These are phyloP conservation scores for Wickerhamomyces alni DNA, from an alignment of 805 yeast genomes.

Conservation along the genomic window DNA sequence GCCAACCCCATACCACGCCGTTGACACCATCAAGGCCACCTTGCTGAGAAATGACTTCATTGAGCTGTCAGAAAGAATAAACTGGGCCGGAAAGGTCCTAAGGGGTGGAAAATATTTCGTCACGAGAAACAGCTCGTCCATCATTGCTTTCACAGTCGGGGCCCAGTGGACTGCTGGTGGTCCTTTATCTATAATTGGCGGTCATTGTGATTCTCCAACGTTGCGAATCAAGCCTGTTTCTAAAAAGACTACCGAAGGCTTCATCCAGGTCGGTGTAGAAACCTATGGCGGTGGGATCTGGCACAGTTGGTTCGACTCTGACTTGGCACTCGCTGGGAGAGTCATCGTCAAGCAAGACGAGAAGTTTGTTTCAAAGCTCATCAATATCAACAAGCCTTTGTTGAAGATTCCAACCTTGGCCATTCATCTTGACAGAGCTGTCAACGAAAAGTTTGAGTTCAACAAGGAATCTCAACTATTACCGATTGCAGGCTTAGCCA, in stretches of 20 bases:
- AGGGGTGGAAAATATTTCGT: slow-evolving; percentile 71
- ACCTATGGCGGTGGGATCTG: slow-evolving; percentile 94
- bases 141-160: slow-evolving; percentile 85
- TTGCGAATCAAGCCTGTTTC: slow-evolving; percentile 86
- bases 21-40: slow-evolving; percentile 51
- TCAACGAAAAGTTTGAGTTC: slow-evolving; percentile 74
- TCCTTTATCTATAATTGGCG: slow-evolving; percentile 86
- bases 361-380: slow-evolving; percentile 54
- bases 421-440: slow-evolving; percentile 79
- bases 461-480: slow-evolving; percentile 81
- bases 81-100: slow-evolving; percentile 55
- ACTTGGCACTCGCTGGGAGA: slow-evolving; percentile 86
- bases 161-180: slow-evolving; percentile 65
- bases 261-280: slow-evolving; percentile 87
- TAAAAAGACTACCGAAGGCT: slow-evolving; percentile 64
- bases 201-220: slow-evolving; percentile 94
- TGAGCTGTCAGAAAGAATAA: slow-evolving; percentile 64
- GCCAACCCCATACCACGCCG: slow-evolving; percentile 95
- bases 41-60: slow-evolving; percentile 59
- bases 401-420: slow-evolving; percentile 93
- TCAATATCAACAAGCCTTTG: slow-evolving; percentile 78
- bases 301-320: slow-evolving; percentile 97
- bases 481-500: slow-evolving; percentile 74
- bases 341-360: slow-evolving; percentile 58
- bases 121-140: slow-evolving; percentile 84